phyloP scores from a whole-genome alignment of 768 basidiomycete species.

The Leccinum incarnatum region DNA sequence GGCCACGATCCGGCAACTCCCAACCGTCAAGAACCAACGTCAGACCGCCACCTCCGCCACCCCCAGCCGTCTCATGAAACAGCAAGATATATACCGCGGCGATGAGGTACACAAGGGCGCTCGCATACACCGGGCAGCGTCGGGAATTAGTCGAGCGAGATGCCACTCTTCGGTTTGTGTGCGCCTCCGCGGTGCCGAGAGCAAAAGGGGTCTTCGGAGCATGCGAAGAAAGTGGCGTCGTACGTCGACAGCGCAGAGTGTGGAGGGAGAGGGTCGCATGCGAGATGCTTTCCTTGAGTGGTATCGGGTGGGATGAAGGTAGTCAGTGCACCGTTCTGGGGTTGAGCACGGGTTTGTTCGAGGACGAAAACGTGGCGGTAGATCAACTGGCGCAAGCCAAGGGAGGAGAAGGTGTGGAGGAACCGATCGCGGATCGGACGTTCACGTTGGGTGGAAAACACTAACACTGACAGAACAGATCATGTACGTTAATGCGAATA shows the following conservation, averaged over 20 bases:
- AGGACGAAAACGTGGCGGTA: too few relatives aligned
- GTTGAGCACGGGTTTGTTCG: too few relatives aligned
- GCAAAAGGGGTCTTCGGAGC: constrained; percentile 53
- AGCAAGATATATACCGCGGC: constrained; percentile 63
- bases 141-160: constrained; percentile 56
- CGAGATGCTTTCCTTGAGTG: constrained; percentile 29
- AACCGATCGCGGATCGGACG: constrained; percentile 27
- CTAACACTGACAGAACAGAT: constrained; percentile 23
- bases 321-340: too few relatives aligned
- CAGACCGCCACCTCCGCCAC: constrained; percentile 11
- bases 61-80: constrained; percentile 46
- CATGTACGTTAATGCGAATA: constrained; percentile 57
- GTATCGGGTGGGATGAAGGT: too few relatives aligned
- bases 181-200: constrained; percentile 31
- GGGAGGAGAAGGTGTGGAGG: background rate
- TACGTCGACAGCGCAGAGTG: constrained; percentile 56
- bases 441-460: background rate
- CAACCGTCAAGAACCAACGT: constrained; percentile 15
- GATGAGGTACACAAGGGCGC: constrained; percentile 61
- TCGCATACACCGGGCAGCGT: constrained; percentile 67
- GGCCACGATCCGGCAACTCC: too few relatives aligned
- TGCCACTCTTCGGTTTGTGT: constrained; percentile 47
- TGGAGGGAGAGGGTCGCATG: constrained; percentile 68
- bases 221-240: constrained; percentile 71
- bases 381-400: too few relatives aligned